Evolutionary conservation across 1,139 yeast genomes (phyloP), one percentile per base, ranked within the genome.

Genomic region (Hyphopichia burtonii): DNA sequence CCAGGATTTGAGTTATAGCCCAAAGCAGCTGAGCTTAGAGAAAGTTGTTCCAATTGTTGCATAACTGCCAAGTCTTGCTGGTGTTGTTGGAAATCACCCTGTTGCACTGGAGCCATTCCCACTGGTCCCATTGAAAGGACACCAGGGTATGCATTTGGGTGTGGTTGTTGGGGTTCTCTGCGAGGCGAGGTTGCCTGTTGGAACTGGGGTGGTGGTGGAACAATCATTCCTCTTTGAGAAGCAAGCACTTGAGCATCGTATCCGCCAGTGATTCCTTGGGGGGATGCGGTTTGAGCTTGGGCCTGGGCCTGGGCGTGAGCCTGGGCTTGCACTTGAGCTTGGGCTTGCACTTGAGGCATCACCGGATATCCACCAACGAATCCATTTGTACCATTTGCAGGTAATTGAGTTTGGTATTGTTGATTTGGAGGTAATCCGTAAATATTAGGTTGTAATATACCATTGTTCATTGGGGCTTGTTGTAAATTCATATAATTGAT

Each of bases 21-120:
- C 62, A 74, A 55, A 2, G 78, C 78, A 4, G 76, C 79, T 3
- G 78, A 72, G 43, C 75, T 71, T 45, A 74, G 56, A 2, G 78
- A 71, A 39, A 74, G 58, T 49, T 72, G 77, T 51, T 74, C 78
- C 53, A 74, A 69, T 49, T 74, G 79, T 51, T 69, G 73, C 76
- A 74, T 70, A 9, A 71, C 73, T 6, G 61, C 63, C 38, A 58
- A 47, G 41, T 67, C 74, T 42, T 65, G 69, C 19, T 58, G 62
- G 33, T 47, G 52, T 34, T 42, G 51, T 27, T 46, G 52, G 19
- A 44, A 50, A 18, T 48, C 54, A 41, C 42, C 37, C 22, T 46
- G 49, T 19, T 36, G 8, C 5, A 8, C 23, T n/a, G n/a, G n/a
- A n/a, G n/a, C n/a, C n/a, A n/a, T n/a, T n/a, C n/a, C n/a, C n/a